phyloP scores from a whole-genome alignment of 2,329 filamentous ascomycete species.

The Arthrobotrys entomopaga region DNA sequence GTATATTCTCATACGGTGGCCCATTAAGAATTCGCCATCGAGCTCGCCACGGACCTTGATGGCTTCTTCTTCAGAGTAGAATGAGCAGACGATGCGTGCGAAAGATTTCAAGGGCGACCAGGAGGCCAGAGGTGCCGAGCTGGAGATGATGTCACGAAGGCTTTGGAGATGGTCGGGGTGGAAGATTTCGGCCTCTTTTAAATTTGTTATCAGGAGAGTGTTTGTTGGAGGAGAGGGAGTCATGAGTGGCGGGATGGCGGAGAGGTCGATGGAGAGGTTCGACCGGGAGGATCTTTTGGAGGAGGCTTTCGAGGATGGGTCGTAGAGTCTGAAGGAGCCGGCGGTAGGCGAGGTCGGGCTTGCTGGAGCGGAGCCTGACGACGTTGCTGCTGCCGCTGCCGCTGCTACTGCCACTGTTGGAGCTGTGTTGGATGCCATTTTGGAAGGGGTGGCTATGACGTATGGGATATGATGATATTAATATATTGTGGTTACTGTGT shows the following conservation, averaged over 20 bases:
- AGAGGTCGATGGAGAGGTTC: constrained; percentile 76
- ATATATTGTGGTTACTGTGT: neutral
- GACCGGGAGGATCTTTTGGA: constrained; percentile 56
- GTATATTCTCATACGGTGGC: constrained; percentile 75
- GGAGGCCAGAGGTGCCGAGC: constrained; percentile 77
- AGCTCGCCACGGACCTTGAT: constrained; percentile 76
- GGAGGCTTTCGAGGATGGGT: constrained; percentile 29
- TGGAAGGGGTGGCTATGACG: neutral
- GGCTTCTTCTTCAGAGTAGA: constrained; percentile 76
- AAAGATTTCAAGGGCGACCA: constrained; percentile 85
- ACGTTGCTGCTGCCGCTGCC: neutral
- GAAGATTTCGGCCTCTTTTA: constrained; percentile 78
- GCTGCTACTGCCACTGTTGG: too few relatives aligned
- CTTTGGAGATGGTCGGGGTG: constrained; percentile 76
- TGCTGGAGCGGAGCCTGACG: constrained; percentile 25
- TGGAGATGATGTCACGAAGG: constrained; percentile 76
- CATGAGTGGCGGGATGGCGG: constrained; percentile 74
- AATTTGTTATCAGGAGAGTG: constrained; percentile 85
- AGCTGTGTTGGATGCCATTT: constrained; percentile 28
- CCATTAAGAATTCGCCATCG: constrained; percentile 78
- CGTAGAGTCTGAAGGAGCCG: constrained; percentile 47
- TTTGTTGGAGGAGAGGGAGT: constrained; percentile 81
- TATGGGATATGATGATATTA: neutral
- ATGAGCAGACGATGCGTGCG: constrained; percentile 81
- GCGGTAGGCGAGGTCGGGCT: constrained; percentile 46